phyloP scores from a whole-genome alignment of 1,139 yeast genomes.

The Zhuliangozyma blackwelliae region DNA sequence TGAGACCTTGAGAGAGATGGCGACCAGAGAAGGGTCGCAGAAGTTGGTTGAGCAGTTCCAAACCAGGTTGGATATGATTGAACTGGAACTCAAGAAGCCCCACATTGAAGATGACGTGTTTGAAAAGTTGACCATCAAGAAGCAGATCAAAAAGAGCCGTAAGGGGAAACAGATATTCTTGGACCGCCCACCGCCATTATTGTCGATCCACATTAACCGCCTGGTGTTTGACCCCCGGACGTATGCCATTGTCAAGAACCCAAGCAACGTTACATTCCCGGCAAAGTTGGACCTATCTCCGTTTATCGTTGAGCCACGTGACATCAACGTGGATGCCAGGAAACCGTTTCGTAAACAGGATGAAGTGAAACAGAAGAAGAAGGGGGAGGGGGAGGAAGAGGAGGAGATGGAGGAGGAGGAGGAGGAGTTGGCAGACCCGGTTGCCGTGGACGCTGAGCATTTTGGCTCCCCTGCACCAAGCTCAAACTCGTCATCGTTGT shows the following conservation, averaged over 20 bases:
- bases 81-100: slow-evolving; percentile 54
- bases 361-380: slow-evolving; percentile 9
- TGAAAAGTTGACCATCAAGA: slow-evolving; percentile 67
- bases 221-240: slow-evolving; percentile 89
- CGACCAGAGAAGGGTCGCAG: slow-evolving; percentile 31
- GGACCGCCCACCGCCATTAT: slow-evolving; percentile 78
- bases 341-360: slow-evolving; percentile 65
- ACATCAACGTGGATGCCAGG: slow-evolving; percentile 77
- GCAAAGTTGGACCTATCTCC: slow-evolving; percentile 58
- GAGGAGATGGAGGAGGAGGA: slow-evolving; percentile 1
- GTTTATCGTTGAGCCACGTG: slow-evolving; percentile 66
- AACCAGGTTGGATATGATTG: slow-evolving; percentile 52
- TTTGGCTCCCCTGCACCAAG: slow-evolving; percentile 1
- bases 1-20: slow-evolving; percentile 18
- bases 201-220: slow-evolving; percentile 83
- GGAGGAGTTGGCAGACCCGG: slow-evolving; percentile 11
- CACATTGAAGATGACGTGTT: slow-evolving; percentile 79
- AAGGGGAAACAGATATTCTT: slow-evolving; percentile 80
- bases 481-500: slow-evolving; percentile 1
- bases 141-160: slow-evolving; percentile 68
- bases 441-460: slow-evolving; percentile 4
- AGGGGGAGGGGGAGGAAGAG: not conserved
- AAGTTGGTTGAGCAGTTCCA: slow-evolving; percentile 44
- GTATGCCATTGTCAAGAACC: slow-evolving; percentile 77
- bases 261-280: slow-evolving; percentile 78